phyloP scores from a whole-genome alignment of 768 basidiomycete species.

The Pleurotus cornucopiae region DNA sequence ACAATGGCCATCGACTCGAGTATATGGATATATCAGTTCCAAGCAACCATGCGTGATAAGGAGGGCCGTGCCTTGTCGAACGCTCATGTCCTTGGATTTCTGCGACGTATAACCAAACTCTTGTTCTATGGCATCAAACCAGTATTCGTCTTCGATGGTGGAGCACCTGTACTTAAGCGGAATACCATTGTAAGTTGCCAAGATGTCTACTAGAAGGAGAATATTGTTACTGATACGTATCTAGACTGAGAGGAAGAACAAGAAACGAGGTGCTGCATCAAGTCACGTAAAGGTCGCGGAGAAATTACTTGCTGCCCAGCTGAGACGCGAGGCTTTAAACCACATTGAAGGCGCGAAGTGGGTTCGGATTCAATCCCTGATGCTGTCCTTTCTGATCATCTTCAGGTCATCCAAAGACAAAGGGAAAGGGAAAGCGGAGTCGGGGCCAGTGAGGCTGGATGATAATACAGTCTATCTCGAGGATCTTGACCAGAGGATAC shows the following conservation, averaged over 20 bases:
- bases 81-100: constrained; percentile 89
- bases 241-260: constrained; percentile 82
- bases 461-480: constrained; percentile 85
- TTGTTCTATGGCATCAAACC: constrained; percentile 97
- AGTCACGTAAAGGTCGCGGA: constrained; percentile 88
- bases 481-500: constrained; percentile 56
- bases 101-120: constrained; percentile 88
- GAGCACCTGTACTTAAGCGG: constrained; percentile 87
- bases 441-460: constrained; percentile 50
- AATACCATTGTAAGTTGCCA: constrained; percentile 68
- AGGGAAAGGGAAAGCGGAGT: constrained; percentile 42
- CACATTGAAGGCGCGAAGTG: constrained; percentile 46
- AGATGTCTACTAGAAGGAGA: background rate
- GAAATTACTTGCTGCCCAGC: constrained; percentile 86
- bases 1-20: constrained; percentile 96
- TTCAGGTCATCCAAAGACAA: constrained; percentile 25
- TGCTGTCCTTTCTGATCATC: no score
- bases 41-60: constrained; percentile 98
- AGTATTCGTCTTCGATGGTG: constrained; percentile 98
- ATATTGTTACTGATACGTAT: background rate
- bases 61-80: constrained; percentile 88
- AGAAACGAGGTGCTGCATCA: constrained; percentile 85
- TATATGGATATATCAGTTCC: constrained; percentile 99
- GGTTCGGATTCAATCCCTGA: no score
- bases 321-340: constrained; percentile 84